Base-by-base conservation (phyloP, 2,329 filamentous ascomycete genomes). In the Ascochyta rabiei region DNA sequence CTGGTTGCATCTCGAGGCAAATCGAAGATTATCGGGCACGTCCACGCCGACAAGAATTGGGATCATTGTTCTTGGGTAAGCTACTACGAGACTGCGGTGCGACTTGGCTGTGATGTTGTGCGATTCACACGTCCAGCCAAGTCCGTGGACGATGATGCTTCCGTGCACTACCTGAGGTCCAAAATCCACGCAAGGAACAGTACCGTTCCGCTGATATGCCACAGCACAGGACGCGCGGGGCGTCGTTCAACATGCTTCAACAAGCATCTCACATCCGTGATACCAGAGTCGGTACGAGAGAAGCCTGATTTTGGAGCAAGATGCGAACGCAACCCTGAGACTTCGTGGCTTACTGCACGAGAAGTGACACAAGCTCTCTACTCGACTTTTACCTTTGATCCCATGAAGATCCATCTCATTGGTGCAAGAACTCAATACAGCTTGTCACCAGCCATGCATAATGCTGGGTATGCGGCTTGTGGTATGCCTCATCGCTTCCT, bases 381-480 rank as follows among this genome's bases (percentile, higher is more conserved):
- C 64, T 80, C 85, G 4, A 86, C 84, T 1, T 89, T 88, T 53
- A 79, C 88, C 1, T 83, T 86, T 46, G 86, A 91, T 35, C 81
- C 86, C 0, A 85, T 92, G 80, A 85, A 87, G 44, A 85, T 90
- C 49, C 89, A 89, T 62, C 87, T 92, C 30, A 84, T 91, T 45
- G 89, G 89, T n/a, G 86, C 84, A 49, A 87, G 87, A 50, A 85
- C 89, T 9, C 84, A 81, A 44, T 90, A 89, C 75, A 91, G 87
- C 68, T 72, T 92, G 51, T 91, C 89, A 0, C 89, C 89, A 1
- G 86, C 87, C 6, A 92, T 92, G 88, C 89, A 93, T 70, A 89
- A 86, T 49, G 81, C 86, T 6, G 89, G 89, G 0, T 85, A 89
- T 53, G 78, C 81, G 47, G 82, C 81, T 21, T 85, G 85, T 60